Evolutionary conservation across 192 early-diverging fungal species (phyloP).

Genomic region (Spizellomyces punctatus): DNA sequence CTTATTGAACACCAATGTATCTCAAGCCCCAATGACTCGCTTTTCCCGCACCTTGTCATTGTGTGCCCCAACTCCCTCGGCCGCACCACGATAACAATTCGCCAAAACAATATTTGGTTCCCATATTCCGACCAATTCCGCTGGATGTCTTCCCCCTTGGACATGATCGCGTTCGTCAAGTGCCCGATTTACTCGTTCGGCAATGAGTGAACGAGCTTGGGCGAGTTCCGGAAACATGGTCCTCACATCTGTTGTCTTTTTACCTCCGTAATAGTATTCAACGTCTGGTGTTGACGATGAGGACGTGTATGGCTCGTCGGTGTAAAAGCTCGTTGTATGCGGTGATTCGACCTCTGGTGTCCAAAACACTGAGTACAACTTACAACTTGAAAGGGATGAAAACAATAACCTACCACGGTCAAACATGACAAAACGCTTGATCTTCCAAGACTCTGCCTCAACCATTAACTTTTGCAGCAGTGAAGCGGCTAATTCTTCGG

Average conservation of each 20-base stretch:
- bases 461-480: slow-evolving; percentile 36
- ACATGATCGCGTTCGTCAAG: slow-evolving; percentile 8
- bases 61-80: slow-evolving; percentile 46
- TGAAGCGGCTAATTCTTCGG: slow-evolving; percentile 19
- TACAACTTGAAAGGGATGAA: neutral
- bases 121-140: slow-evolving; percentile 38
- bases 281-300: neutral
- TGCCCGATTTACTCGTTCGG: slow-evolving; percentile 24
- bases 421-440: slow-evolving; percentile 37
- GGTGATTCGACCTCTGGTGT: slow-evolving; percentile 26
- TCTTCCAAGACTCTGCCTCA: slow-evolving; percentile 31
- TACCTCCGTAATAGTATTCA: slow-evolving; percentile 32
- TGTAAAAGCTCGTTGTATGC: slow-evolving; percentile 31
- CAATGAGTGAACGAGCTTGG: slow-evolving; percentile 18
- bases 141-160: slow-evolving; percentile 14
- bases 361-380: neutral
- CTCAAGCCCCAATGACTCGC: slow-evolving; percentile 5
- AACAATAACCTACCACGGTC: slow-evolving; percentile 10
- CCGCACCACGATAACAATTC: slow-evolving; percentile 44
- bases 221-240: slow-evolving; percentile 17
- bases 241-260: slow-evolving; percentile 17
- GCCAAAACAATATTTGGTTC: slow-evolving; percentile 41
- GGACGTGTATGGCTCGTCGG: neutral
- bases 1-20: neutral
- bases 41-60: slow-evolving; percentile 20